Evolutionary conservation across 2,329 filamentous ascomycete species (phyloP).

Genomic region (Pestalotiopsis sp.): DNA sequence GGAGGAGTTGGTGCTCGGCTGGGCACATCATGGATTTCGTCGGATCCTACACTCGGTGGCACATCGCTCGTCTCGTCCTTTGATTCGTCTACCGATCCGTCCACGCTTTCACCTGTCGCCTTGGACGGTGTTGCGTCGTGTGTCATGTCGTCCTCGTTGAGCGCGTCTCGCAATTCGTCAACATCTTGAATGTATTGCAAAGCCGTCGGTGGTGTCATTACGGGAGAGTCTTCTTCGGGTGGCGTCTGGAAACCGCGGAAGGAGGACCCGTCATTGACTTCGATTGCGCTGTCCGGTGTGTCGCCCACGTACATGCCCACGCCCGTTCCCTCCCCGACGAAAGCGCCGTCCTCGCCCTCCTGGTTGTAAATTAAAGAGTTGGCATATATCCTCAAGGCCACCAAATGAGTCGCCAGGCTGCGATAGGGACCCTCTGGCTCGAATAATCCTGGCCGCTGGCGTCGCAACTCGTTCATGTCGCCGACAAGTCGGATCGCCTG

Average conservation of each 20-base stretch:
- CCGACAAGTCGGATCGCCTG: slow-evolving; percentile 36
- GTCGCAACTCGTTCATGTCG: slow-evolving; percentile 35
- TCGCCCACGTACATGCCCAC: slow-evolving; percentile 37
- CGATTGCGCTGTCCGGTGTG: slow-evolving; percentile 43
- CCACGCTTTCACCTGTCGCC: neutral
- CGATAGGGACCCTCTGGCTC: slow-evolving; percentile 70
- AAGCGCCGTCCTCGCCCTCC: slow-evolving; percentile 22
- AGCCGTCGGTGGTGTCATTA: slow-evolving; percentile 12
- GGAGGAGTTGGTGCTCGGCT: slow-evolving; percentile 35
- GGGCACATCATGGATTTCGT: slow-evolving; percentile 16
- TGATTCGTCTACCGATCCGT: neutral
- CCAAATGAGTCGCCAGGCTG: slow-evolving; percentile 68
- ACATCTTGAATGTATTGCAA: slow-evolving; percentile 28
- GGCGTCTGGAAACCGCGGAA: slow-evolving; percentile 19
- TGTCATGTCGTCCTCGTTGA: slow-evolving; percentile 10
- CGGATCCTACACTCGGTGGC: neutral
- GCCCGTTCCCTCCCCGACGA: slow-evolving; percentile 26
- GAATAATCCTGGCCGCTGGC: slow-evolving; percentile 42
- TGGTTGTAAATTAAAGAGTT: slow-evolving; percentile 24
- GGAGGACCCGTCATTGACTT: slow-evolving; percentile 33
- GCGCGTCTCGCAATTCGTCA: slow-evolving; percentile 28
- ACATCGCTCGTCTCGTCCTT: neutral
- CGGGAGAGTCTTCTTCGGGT: slow-evolving; percentile 14
- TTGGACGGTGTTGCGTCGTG: neutral
- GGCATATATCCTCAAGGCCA: slow-evolving; percentile 69